Evolutionary conservation across 345 rosid genomes (phyloP).

Genomic region (Corchorus olitorius): DNA sequence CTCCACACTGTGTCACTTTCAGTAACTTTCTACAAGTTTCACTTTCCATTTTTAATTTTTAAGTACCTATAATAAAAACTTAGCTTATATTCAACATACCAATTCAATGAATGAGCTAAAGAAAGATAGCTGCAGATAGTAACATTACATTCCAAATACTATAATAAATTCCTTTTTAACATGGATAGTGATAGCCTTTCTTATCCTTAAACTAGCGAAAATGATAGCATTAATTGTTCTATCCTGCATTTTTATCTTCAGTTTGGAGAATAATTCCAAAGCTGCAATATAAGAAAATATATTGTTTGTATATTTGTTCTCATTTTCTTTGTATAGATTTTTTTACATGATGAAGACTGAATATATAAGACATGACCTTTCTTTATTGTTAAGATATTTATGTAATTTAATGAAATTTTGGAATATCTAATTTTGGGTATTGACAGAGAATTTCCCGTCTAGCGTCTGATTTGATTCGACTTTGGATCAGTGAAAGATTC

Average conservation of each 20-base stretch:
- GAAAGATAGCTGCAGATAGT: neutral
- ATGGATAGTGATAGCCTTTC: conserved; percentile 7
- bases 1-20: conserved; percentile 21
- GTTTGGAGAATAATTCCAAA: neutral
- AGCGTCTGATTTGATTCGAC: too few species aligned
- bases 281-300: too few species aligned
- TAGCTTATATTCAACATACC: neutral
- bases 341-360: too few species aligned
- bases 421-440: too few species aligned
- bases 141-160: neutral
- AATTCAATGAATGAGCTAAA: neutral
- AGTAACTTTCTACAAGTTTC: neutral
- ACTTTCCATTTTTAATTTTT: neutral
- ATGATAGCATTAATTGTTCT: neutral
- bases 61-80: neutral
- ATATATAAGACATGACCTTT: too few species aligned
- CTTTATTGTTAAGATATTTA: too few species aligned
- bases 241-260: neutral
- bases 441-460: too few species aligned
- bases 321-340: too few species aligned
- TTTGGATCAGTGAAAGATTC: too few species aligned
- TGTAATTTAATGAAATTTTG: too few species aligned
- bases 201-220: neutral
- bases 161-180: neutral
- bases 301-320: too few species aligned